phyloP scores from a whole-genome alignment of 257 asterid species.

The Echium plantagineum region DNA sequence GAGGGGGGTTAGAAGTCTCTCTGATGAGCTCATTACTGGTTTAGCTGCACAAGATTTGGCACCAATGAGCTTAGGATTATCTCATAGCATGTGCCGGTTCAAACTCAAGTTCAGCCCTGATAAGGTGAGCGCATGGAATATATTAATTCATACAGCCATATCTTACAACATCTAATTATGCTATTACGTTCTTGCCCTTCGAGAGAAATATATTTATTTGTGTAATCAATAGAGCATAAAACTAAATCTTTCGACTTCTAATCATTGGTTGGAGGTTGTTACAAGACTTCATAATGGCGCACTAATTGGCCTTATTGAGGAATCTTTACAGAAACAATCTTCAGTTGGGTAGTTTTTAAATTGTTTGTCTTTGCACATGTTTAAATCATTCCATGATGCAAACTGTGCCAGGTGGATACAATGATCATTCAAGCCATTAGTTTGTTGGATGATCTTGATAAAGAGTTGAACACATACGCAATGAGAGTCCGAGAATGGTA shows the following conservation, averaged over 20 bases:
- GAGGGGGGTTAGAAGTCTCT: conserved; percentile 87
- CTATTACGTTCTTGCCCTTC: too few species aligned
- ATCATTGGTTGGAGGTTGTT: too few species aligned
- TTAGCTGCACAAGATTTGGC: conserved; percentile 76
- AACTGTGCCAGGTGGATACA: conserved; percentile 55
- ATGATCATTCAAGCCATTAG: conserved; percentile 91
- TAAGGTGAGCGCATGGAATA: conserved; percentile 31
- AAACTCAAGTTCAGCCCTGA: conserved; percentile 88
- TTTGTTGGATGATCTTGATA: conserved; percentile 89
- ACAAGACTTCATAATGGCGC: too few species aligned
- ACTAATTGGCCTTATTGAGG: too few species aligned
- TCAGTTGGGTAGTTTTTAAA: background rate
- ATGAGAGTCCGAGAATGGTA: conserved; percentile 97
- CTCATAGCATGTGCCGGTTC: conserved; percentile 83
- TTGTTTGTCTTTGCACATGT: background rate
- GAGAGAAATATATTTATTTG: too few species aligned
- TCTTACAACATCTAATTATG: too few species aligned
- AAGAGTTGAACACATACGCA: conserved; percentile 82
- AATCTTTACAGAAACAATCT: too few species aligned
- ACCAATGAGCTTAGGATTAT: conserved; percentile 89
- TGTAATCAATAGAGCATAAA: too few species aligned
- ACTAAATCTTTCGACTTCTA: too few species aligned
- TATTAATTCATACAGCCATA: too few species aligned
- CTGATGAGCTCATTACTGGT: conserved; percentile 73
- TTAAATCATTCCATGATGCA: background rate